Conservation (phyloP, 2,329 filamentous ascomycete species). For the Gaeumannomyces sp. region DNA sequence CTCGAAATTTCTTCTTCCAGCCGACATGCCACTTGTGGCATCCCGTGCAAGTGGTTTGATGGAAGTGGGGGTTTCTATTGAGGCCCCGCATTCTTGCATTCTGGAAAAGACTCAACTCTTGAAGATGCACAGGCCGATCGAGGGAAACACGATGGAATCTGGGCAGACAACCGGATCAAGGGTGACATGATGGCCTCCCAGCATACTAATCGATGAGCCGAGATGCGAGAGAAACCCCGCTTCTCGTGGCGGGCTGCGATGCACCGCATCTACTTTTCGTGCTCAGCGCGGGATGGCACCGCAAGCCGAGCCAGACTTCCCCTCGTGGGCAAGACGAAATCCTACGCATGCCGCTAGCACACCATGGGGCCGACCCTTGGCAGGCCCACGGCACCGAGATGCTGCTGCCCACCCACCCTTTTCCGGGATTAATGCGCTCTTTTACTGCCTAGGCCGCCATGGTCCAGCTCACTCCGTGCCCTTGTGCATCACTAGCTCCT, state of each 20-base stretch:
- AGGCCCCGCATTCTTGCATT: too few species aligned
- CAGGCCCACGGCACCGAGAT: not conserved
- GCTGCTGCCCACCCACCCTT: not conserved
- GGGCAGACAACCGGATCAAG: not conserved
- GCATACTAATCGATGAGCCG: too few species aligned
- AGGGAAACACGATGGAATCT: not conserved
- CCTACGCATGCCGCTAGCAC: not conserved
- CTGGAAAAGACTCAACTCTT: not conserved
- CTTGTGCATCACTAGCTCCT: not conserved
- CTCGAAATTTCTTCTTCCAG: not conserved
- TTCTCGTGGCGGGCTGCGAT: not conserved
- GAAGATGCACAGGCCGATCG: too few species aligned
- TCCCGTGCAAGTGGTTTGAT: not conserved
- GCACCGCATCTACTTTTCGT: not conserved
- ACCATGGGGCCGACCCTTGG: not conserved
- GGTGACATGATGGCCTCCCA: not conserved
- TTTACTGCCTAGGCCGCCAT: not conserved
- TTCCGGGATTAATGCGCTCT: not conserved
- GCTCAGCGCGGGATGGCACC: too few species aligned
- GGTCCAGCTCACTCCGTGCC: not conserved
- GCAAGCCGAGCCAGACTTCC: not conserved
- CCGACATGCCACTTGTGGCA: not conserved
- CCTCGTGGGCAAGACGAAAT: not conserved
- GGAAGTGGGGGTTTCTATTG: not conserved
- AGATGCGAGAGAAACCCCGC: not conserved